Evolutionary conservation across 257 asterid species (phyloP), one percentile per base, ranked within the genome.

Genomic region (Penstemon davidsonii): DNA sequence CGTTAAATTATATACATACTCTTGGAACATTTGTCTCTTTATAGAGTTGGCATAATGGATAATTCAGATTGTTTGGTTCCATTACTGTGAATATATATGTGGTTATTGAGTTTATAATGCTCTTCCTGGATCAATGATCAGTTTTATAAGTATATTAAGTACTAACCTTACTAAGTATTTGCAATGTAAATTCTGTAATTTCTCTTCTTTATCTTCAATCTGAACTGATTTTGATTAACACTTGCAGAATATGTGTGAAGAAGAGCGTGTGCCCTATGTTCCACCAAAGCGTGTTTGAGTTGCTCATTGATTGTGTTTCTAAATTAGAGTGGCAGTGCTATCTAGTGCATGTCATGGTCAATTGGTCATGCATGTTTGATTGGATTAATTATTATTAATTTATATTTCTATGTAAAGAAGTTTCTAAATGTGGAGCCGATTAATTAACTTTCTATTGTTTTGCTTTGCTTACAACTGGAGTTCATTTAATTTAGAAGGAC

Each of bases 281-380:
- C 88, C 89, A 38, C 98, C 98, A 8, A 92, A 87, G 54, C 90
- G 89, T 13, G 70, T 56, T 18, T 87, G 82, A 88, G 60, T 37
- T 47, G 60, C 75, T 39, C 19, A 8, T 46, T 7, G 62, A 55
- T 55, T 54, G 63, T 45, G 37, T 45, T 10, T 15, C 50, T 2
- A 40, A 60, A 15, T 15, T 15, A 15, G 18, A 15, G 18, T 15
- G 18, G 18, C 18, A 15, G 18, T 15, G 18, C 18, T 25, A 25
- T 1, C 2, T 25, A 25, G 33, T 25, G 33, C 33, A 25, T 25
- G 33, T 25, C 33, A 25, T 25, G 33, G 33, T 25, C 33, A 25
- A 25, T 25, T 25, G 33, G 33, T 25, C 33, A 25, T 25, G 33
- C 2, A 2, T 25, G 33, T 25, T 25, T 25, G 0, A 25, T 25